Evolutionary conservation across 2,329 filamentous ascomycete genomes (phyloP).

Genomic region (Exophiala dermatitidis): DNA sequence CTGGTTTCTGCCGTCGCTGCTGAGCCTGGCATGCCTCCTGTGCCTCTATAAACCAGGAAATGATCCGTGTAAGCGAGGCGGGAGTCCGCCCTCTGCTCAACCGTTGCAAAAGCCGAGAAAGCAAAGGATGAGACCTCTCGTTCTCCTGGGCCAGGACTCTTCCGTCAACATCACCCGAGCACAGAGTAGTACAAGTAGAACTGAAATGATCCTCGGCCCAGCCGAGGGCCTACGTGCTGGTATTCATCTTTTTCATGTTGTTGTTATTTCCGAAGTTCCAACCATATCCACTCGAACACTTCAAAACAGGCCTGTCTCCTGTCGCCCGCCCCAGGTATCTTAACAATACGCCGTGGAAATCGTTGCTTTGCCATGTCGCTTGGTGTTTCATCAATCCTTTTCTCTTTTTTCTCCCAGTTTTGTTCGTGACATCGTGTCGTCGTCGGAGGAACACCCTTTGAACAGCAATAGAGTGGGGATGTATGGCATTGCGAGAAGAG

Average conservation of each 20-base stretch:
- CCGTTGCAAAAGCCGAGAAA: too few relatives aligned
- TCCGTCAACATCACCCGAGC: too few relatives aligned
- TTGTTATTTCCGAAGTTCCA: not conserved
- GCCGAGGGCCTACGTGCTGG: not conserved
- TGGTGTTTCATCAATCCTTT: not conserved
- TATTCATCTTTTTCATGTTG: not conserved
- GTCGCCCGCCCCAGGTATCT: not conserved
- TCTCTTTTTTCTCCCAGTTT: constrained; percentile 7
- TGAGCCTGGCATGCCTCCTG: too few relatives aligned
- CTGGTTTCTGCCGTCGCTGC: too few relatives aligned
- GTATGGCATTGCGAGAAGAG: not conserved
- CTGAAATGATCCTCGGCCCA: not conserved
- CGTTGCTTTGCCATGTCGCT: constrained; percentile 6
- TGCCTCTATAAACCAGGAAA: too few relatives aligned
- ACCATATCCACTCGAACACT: not conserved
- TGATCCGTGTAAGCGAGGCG: too few relatives aligned
- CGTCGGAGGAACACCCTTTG: constrained; percentile 13
- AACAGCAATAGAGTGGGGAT: not conserved
- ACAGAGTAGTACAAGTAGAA: not conserved
- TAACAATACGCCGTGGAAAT: not conserved
- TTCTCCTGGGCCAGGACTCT: too few relatives aligned
- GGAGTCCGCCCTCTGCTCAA: too few relatives aligned
- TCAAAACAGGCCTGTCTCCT: not conserved
- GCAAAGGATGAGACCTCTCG: too few relatives aligned
- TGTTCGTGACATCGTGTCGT: constrained; percentile 17